Conservation (phyloP, 805 yeast species). For the Saccharomycopsis guyanensis region DNA sequence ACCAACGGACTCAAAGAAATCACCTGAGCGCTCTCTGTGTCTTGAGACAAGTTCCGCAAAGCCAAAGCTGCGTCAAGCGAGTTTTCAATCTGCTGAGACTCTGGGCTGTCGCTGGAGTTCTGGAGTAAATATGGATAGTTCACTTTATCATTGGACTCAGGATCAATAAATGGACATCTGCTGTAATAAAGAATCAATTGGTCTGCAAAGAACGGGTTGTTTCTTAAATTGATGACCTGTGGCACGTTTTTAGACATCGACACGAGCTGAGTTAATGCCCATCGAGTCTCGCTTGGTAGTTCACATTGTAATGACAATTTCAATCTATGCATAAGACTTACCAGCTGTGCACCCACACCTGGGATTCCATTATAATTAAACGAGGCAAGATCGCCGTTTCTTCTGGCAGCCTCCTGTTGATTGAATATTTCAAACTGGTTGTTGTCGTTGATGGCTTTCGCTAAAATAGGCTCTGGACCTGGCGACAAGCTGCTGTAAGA, state of each 20-base stretch:
- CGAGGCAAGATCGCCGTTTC: slow-evolving; percentile 5
- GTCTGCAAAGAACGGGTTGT: slow-evolving; percentile 10
- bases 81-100: slow-evolving; percentile 7
- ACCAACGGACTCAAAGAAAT: slow-evolving; percentile 49
- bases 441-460: slow-evolving; percentile 16
- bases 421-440: slow-evolving; percentile 15
- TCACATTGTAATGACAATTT: slow-evolving; percentile 10
- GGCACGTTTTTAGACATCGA: slow-evolving; percentile 10
- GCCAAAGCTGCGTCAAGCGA: slow-evolving; percentile 33
- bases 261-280: slow-evolving; percentile 19
- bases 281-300: slow-evolving; percentile 11
- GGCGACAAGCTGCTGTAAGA: background rate
- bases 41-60: slow-evolving; percentile 77
- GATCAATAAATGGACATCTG: slow-evolving; percentile 8
- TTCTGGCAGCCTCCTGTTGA: slow-evolving; percentile 12
- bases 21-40: slow-evolving; percentile 71
- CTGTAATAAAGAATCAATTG: slow-evolving; percentile 8
- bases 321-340: slow-evolving; percentile 10
- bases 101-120: slow-evolving; percentile 4
- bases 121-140: slow-evolving; percentile 11
- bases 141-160: background rate
- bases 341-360: slow-evolving; percentile 14
- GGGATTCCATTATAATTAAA: slow-evolving; percentile 19
- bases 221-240: slow-evolving; percentile 9
- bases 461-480: background rate